These are phyloP conservation scores for Grosmannia penicillata DNA, from an alignment of 2,329 filamentous ascomycete species.

Conservation along the genomic window DNA sequence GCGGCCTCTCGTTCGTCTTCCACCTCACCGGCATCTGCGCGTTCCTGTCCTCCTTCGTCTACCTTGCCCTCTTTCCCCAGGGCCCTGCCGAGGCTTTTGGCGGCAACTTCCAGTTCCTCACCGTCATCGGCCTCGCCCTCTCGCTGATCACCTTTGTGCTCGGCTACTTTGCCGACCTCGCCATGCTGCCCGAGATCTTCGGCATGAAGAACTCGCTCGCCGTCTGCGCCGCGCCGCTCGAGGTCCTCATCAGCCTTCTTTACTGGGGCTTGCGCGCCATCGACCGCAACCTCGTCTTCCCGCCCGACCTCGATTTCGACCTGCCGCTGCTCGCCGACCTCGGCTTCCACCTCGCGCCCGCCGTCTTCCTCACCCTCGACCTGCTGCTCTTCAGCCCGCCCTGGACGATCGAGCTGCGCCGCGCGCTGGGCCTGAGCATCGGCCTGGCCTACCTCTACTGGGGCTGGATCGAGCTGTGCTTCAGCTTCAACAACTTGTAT, in stretches of 20 bases:
- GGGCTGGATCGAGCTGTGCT: slow-evolving; percentile 65
- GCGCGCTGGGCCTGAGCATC: slow-evolving; percentile 42
- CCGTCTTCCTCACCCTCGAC: slow-evolving; percentile 49
- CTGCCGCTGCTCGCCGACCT: slow-evolving; percentile 40
- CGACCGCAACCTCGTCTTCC: slow-evolving; percentile 35
- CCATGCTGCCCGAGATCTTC: slow-evolving; percentile 43
- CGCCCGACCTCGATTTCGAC: slow-evolving; percentile 39
- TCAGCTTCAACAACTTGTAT: slow-evolving; percentile 48
- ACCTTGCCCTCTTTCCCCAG: slow-evolving; percentile 32
- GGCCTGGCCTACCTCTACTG: slow-evolving; percentile 53
- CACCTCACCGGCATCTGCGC: slow-evolving; percentile 40
- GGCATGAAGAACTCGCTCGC: slow-evolving; percentile 51
- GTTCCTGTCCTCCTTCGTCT: slow-evolving; percentile 38
- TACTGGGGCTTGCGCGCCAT: slow-evolving; percentile 57
- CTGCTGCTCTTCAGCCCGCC: slow-evolving; percentile 56
- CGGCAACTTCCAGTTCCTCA: slow-evolving; percentile 57
- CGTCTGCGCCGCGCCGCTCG: slow-evolving; percentile 51
- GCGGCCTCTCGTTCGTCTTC: slow-evolving; percentile 44
- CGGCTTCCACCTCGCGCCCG: slow-evolving; percentile 52
- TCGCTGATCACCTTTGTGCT: slow-evolving; percentile 44
- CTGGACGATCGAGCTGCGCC: slow-evolving; percentile 49
- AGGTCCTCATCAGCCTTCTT: slow-evolving; percentile 54
- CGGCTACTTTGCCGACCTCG: slow-evolving; percentile 51
- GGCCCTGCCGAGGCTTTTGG: slow-evolving; percentile 45
- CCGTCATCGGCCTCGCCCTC: slow-evolving; percentile 54